Conservation (phyloP, 371 early-diverging fungal species). For the Mortierella sp. region DNA sequence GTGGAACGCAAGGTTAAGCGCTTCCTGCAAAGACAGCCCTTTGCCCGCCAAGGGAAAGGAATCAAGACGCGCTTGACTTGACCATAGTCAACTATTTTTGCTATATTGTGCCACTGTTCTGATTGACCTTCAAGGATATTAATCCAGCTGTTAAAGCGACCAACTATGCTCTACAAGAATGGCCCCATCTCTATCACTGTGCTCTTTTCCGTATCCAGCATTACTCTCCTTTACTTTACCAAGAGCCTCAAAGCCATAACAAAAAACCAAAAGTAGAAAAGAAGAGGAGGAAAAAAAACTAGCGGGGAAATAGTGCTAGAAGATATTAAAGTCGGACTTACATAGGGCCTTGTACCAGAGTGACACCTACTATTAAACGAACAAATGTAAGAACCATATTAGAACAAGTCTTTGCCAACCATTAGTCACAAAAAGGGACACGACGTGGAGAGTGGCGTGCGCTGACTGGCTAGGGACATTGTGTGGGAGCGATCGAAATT, state of each 20-base stretch:
- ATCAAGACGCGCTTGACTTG: conserved; percentile 37
- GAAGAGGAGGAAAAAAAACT: not conserved
- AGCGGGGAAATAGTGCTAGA: not conserved
- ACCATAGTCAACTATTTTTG: conserved; percentile 21
- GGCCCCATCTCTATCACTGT: conserved; percentile 16
- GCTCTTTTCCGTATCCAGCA: conserved; percentile 17
- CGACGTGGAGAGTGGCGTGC: conserved; percentile 8
- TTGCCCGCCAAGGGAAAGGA: conserved; percentile 25
- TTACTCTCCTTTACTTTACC: not conserved
- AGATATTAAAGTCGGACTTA: conserved; percentile 26
- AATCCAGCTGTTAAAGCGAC: conserved; percentile 7
- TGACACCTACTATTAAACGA: conserved; percentile 33
- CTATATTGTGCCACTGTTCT: conserved; percentile 7
- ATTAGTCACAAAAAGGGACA: conserved; percentile 17
- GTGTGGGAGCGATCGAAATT: not conserved
- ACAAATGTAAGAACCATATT: not conserved
- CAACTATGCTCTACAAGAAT: conserved; percentile 7
- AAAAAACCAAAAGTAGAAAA: not conserved
- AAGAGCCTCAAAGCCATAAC: not conserved
- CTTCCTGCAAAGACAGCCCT: conserved; percentile 8
- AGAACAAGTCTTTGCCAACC: conserved; percentile 1
- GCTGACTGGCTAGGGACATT: conserved; percentile 5
- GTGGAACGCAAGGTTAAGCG: not conserved
- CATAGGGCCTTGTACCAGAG: conserved; percentile 54
- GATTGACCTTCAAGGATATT: conserved; percentile 1